These are phyloP conservation scores for Lepidium africanum DNA, from an alignment of 345 rosid species.

Conservation along the genomic window DNA sequence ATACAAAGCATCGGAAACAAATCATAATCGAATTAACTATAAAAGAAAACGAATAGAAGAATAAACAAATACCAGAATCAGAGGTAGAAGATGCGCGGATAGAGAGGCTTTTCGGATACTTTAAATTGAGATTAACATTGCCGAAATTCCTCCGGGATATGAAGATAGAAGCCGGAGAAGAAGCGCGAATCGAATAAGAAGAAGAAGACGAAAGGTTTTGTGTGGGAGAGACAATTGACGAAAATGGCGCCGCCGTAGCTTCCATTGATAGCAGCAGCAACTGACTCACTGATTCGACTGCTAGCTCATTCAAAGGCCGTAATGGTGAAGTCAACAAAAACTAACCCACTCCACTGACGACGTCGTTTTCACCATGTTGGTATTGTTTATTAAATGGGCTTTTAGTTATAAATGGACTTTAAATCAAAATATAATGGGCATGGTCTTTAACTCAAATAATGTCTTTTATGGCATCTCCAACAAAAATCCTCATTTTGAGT, in stretches of 20 bases:
- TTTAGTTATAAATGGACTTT: not conserved
- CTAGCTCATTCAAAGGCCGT: constrained; percentile 1
- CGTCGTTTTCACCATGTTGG: not conserved
- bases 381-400: not conserved
- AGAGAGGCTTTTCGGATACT: constrained; percentile 34
- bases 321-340: not conserved
- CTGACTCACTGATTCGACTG: constrained; percentile 5
- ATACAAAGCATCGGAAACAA: not conserved
- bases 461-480: no score
- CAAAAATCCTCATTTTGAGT: no score
- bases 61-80: constrained; percentile 45
- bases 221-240: not conserved
- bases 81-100: constrained; percentile 50
- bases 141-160: constrained; percentile 6
- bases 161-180: constrained; percentile 30
- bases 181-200: not conserved
- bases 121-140: constrained; percentile 32
- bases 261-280: constrained; percentile 17
- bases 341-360: not conserved
- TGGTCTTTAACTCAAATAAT: no score
- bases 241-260: constrained; percentile 25
- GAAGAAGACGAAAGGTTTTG: not conserved
- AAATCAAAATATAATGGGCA: not conserved
- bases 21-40: not conserved
- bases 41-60: not conserved